A percentile compares a stretch with the other conserved stretches of the same genome.
Conservation (phyloP, 176 grass and related monocot genomes). For the Typha latifolia region DNA sequence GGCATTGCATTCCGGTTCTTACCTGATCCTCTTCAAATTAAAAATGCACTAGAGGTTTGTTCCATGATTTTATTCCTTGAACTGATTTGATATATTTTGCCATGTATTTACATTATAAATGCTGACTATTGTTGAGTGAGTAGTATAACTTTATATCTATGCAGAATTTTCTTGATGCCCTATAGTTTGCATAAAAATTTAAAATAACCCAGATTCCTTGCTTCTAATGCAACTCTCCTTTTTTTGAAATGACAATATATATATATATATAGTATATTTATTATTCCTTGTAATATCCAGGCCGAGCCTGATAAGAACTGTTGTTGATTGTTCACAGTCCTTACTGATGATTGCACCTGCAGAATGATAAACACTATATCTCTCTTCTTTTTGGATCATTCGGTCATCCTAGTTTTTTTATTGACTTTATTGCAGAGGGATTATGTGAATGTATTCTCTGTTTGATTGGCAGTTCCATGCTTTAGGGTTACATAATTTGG, state of each 20-base stretch:
- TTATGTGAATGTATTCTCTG: no score
- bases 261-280: neutral
- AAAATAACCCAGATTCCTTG: neutral
- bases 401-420: no score
- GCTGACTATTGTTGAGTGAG: neutral
- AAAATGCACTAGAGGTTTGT: conserved; percentile 71
- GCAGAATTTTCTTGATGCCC: neutral
- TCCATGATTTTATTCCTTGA: neutral
- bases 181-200: neutral
- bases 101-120: neutral
- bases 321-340: no score
- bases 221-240: neutral
- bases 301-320: neutral
- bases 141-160: neutral
- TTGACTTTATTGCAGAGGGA: no score
- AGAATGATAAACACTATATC: no score
- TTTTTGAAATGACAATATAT: neutral
- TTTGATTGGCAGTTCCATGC: no score
- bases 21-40: conserved; percentile 95
- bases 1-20: conserved; percentile 90
- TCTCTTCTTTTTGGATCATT: no score
- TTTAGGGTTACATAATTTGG: no score
- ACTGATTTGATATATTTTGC: neutral
- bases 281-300: neutral
- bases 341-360: no score